These are phyloP conservation scores for Vanrija humicola DNA, from an alignment of 1,284 basidiomycete genomes.

Conservation along the genomic window DNA sequence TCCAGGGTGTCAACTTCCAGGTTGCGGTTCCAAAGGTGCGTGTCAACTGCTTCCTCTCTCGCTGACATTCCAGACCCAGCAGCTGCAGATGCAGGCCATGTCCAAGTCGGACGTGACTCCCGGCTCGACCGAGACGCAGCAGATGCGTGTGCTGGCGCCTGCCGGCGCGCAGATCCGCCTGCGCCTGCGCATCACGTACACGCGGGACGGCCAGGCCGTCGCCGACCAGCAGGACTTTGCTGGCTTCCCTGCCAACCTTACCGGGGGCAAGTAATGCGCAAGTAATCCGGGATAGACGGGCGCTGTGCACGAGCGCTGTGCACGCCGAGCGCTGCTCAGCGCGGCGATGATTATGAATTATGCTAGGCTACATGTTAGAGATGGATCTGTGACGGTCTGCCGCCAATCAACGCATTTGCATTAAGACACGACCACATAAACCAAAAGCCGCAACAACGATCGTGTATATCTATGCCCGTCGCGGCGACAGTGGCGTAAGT, in stretches of 20 bases:
- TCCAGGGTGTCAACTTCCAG: slow-evolving; percentile 79
- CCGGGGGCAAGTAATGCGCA: slow-evolving; percentile 41
- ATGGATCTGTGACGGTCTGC: too few relatives aligned
- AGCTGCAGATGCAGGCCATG: slow-evolving; percentile 97
- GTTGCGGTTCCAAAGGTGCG: slow-evolving; percentile 92
- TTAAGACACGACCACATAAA: too few relatives aligned
- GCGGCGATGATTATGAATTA: neutral
- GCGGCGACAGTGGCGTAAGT: too few relatives aligned
- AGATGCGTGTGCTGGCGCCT: slow-evolving; percentile 86
- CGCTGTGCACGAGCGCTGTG: neutral
- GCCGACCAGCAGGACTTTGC: slow-evolving; percentile 95
- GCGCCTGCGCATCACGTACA: slow-evolving; percentile 78
- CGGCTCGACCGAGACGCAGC: slow-evolving; percentile 84
- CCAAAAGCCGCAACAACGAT: too few relatives aligned
- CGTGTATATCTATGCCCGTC: too few relatives aligned
- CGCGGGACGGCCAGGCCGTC: slow-evolving; percentile 61
- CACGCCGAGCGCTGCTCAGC: neutral
- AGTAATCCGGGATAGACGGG: too few relatives aligned
- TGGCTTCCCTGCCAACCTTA: slow-evolving; percentile 79
- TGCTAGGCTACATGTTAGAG: too few relatives aligned
- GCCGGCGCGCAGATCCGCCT: slow-evolving; percentile 78
- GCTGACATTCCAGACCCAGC: slow-evolving; percentile 70
- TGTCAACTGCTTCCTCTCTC: slow-evolving; percentile 15
- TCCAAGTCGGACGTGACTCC: slow-evolving; percentile 74
- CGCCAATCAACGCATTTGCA: too few relatives aligned